Percentiles rank a stretch among this genome's conserved stretches.
Conservation (phyloP, 164 flowering plant species). For the Houttuynia cordata region DNA sequence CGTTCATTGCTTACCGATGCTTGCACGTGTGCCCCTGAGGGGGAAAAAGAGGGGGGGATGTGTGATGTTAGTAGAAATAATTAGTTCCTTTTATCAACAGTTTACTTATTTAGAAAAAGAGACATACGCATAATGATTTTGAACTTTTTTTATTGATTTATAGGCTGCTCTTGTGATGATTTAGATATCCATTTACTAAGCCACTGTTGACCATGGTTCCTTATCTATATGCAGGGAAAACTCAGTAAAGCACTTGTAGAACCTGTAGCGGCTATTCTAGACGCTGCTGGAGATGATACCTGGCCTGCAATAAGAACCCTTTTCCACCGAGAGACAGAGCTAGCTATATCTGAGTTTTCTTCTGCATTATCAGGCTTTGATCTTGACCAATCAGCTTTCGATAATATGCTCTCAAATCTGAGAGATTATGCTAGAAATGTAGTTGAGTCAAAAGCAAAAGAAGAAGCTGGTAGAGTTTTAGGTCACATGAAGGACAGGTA, state of each 20-base stretch:
- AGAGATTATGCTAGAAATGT: conserved; percentile 60
- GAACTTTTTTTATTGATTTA: background rate
- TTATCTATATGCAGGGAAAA: conserved; percentile 38
- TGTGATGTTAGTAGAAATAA: too few relatives aligned
- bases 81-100: too few relatives aligned
- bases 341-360: conserved; percentile 64
- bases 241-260: conserved; percentile 63
- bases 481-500: conserved; percentile 95
- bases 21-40: too few relatives aligned
- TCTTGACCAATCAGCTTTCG: conserved; percentile 46
- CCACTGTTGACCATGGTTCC: background rate
- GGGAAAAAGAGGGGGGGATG: too few relatives aligned
- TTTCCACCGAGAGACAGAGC: conserved; percentile 59
- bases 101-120: too few relatives aligned
- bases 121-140: too few relatives aligned
- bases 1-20: too few relatives aligned
- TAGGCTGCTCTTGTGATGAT: background rate
- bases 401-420: conserved; percentile 48
- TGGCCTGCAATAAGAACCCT: conserved; percentile 93
- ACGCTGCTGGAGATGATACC: conserved; percentile 70
- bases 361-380: conserved; percentile 76
- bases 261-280: conserved; percentile 88
- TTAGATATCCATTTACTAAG: background rate
- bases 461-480: conserved; percentile 88
- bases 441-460: conserved; percentile 74